Evolutionary conservation across 768 basidiomycete species (phyloP).

Genomic region (Calocera viscosa): DNA sequence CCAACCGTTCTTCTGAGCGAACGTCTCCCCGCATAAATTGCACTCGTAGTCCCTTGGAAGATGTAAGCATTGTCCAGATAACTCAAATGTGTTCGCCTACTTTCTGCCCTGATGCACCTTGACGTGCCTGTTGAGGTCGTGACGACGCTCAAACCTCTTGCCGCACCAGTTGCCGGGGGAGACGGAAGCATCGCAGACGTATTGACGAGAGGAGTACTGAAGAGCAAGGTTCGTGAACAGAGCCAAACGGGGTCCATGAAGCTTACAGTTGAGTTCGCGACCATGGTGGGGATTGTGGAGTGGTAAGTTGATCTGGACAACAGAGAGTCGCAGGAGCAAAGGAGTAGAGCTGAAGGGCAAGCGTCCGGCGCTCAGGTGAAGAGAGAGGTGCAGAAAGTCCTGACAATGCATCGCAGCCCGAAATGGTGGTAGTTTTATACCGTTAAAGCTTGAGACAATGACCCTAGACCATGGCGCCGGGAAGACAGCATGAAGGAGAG

Average conservation of each 20-base stretch:
- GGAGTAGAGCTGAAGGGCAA: not conserved
- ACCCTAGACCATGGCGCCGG: not conserved
- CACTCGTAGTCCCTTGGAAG: not conserved
- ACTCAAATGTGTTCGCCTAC: not conserved
- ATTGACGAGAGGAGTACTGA: not conserved
- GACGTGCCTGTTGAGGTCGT: not conserved
- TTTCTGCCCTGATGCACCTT: not conserved
- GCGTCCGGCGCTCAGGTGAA: conserved; percentile 2
- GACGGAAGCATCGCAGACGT: not conserved
- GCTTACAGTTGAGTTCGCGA: no score
- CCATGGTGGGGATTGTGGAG: not conserved
- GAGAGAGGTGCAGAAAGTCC: not conserved
- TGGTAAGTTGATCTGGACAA: not conserved
- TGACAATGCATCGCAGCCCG: not conserved
- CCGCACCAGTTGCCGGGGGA: not conserved
- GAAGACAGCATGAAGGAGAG: not conserved
- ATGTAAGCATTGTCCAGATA: not conserved
- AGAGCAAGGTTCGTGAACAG: no score
- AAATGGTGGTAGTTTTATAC: not conserved
- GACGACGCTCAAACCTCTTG: not conserved
- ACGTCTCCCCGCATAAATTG: not conserved
- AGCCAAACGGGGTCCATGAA: no score
- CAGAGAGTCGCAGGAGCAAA: no score
- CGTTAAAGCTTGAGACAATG: not conserved
- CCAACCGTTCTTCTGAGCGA: not conserved